Base-by-base conservation (phyloP, 371 early-diverging fungal species). In the Vairimorpha necatrix region DNA sequence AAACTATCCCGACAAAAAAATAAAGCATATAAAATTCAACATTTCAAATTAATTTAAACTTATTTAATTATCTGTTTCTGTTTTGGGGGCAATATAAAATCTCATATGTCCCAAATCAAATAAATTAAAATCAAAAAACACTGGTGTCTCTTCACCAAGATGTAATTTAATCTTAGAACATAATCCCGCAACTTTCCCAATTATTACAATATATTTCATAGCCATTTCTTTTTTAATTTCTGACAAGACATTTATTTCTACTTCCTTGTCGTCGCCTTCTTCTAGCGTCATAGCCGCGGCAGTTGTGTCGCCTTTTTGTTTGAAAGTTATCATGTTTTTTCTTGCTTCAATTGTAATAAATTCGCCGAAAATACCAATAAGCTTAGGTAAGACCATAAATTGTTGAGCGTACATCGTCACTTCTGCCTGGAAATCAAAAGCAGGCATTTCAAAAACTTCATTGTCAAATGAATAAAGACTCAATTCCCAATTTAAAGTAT, bases 21-120 rank as follows among this genome's bases (percentile, higher is more conserved):
- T n/a, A n/a, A n/a, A n/a, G n/a, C n/a, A n/a, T n/a, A n/a, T n/a
- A n/a, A n/a, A n/a, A n/a, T n/a, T n/a, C n/a, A n/a, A n/a, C n/a
- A n/a, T n/a, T n/a, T n/a, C n/a, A n/a, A n/a, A n/a, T n/a, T n/a
- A n/a, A n/a, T n/a, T n/a, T n/a, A n/a, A n/a, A n/a, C n/a, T 16
- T 36, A 63, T 18, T 36, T 63, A 63, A 63, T 34, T 53, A 50
- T 76, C 20, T 36, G 62, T 50, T 39, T 78, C 67, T 22, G 67
- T 48, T 53, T 81, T 80, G 3, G 84, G 81, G 22, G 84, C 84
- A 39, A 83, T 68, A 66, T 69, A 83, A 63, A 69, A 79, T 50
- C 69, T 73, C 14, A 81, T 67, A 58, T 81, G 63, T n/a, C 82
- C 77, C 2, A 61, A 20, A 20, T 71, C 71, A 32, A 48, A 33